phyloP scores from a whole-genome alignment of 306 rosid genomes.

The Prunus fruticosa region DNA sequence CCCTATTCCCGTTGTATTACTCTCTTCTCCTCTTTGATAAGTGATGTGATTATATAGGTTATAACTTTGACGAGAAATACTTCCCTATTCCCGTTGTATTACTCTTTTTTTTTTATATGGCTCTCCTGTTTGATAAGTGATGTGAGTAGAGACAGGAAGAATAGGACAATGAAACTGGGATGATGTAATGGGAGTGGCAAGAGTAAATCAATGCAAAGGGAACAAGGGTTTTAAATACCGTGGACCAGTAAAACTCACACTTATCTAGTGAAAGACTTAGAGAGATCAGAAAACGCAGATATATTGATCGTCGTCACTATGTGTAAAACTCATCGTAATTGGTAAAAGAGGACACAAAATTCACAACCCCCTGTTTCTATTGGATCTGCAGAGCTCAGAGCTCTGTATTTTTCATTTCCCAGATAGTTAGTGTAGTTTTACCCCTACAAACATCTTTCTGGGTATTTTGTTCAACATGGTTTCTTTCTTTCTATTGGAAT shows the following conservation, averaged over 20 bases:
- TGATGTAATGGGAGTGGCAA: not conserved
- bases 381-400: not conserved
- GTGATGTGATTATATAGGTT: no score
- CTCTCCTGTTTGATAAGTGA: no score
- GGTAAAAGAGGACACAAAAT: not conserved
- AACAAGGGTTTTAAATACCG: not conserved
- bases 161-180: no score
- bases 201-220: constrained; percentile 5
- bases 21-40: no score
- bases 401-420: not conserved
- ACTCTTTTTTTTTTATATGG: no score
- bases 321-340: not conserved
- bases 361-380: not conserved
- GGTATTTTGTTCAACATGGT: constrained; percentile 1
- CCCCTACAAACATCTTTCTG: not conserved
- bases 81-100: no score
- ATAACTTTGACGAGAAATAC: no score
- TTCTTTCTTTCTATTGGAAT: no score
- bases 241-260: constrained; percentile 14
- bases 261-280: not conserved
- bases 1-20: no score
- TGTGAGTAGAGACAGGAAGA: no score
- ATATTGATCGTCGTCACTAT: no score
- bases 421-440: not conserved
- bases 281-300: not conserved